phyloP scores from a whole-genome alignment of 805 yeast species.

The Scheffersomyces amazonensis region DNA sequence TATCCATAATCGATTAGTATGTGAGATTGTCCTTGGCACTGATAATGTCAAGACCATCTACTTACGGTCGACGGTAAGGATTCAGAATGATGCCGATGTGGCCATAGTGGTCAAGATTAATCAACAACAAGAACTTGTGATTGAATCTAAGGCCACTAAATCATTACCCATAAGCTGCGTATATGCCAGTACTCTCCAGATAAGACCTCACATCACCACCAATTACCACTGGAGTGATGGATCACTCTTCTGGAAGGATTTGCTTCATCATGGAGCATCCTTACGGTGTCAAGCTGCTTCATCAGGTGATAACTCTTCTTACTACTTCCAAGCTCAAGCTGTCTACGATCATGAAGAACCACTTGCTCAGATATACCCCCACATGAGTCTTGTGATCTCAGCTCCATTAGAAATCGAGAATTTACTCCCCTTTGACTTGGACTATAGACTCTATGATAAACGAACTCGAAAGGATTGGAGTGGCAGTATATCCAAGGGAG shows the following conservation, averaged over 20 bases:
- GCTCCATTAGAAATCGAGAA: slow-evolving; percentile 88
- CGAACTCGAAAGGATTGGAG: slow-evolving; percentile 65
- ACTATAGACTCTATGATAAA: slow-evolving; percentile 75
- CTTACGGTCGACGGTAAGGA: slow-evolving; percentile 71
- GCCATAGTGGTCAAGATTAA: slow-evolving; percentile 48
- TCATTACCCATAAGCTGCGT: slow-evolving; percentile 76
- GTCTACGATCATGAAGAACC: slow-evolving; percentile 65
- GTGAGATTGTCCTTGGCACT: slow-evolving; percentile 65
- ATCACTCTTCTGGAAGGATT: slow-evolving; percentile 61
- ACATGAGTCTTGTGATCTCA: slow-evolving; percentile 69
- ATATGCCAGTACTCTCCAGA: slow-evolving; percentile 51
- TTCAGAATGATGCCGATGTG: slow-evolving; percentile 62
- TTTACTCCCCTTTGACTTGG: slow-evolving; percentile 76
- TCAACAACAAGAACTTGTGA: slow-evolving; percentile 24
- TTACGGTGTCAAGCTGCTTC: slow-evolving; percentile 56
- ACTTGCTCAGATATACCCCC: slow-evolving; percentile 75
- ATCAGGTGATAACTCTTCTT: slow-evolving; percentile 41
- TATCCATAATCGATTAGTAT: slow-evolving; percentile 70
- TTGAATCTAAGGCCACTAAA: slow-evolving; percentile 55
- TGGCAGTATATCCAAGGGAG: slow-evolving; percentile 61
- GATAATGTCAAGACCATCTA: slow-evolving; percentile 78
- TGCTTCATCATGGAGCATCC: slow-evolving; percentile 48
- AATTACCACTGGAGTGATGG: slow-evolving; percentile 69
- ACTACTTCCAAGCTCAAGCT: slow-evolving; percentile 74
- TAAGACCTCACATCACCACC: slow-evolving; percentile 60